Evolutionary conservation across 2,329 filamentous ascomycete genomes (phyloP).

Genomic region (Lachnum nothofagi): DNA sequence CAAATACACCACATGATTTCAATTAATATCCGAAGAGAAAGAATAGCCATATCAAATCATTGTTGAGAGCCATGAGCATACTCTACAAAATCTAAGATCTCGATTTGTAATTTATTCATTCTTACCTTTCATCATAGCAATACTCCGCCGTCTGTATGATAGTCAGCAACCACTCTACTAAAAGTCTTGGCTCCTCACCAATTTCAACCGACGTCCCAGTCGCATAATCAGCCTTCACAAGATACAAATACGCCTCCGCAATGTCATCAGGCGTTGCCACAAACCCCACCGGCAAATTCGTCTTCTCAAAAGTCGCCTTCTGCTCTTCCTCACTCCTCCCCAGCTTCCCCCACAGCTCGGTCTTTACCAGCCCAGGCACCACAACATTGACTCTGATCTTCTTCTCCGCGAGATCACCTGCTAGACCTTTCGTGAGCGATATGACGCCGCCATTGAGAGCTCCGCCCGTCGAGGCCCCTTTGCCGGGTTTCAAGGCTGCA

Average conservation of each 20-base stretch:
- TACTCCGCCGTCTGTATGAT: too few species aligned
- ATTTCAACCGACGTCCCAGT: constrained; percentile 29
- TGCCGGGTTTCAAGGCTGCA: constrained; percentile 35
- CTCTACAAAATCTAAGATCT: too few species aligned
- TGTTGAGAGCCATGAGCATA: too few species aligned
- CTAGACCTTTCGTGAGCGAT: constrained; percentile 50
- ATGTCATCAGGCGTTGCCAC: constrained; percentile 36
- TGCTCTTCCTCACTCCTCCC: constrained; percentile 27
- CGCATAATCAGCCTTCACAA: constrained; percentile 37
- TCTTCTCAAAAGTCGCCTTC: constrained; percentile 23
- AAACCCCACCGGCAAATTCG: constrained; percentile 27
- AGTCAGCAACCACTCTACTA: too few species aligned
- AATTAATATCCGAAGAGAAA: background rate
- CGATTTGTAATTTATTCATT: too few species aligned
- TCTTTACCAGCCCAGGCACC: constrained; percentile 49
- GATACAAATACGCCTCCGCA: constrained; percentile 39
- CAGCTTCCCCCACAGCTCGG: constrained; percentile 39
- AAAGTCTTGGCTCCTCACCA: constrained; percentile 5
- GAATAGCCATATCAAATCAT: too few species aligned
- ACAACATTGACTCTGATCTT: constrained; percentile 60
- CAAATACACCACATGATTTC: background rate
- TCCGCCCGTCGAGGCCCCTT: constrained; percentile 34
- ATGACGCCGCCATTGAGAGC: constrained; percentile 42
- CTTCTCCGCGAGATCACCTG: constrained; percentile 49
- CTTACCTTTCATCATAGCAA: too few species aligned